A percentile compares a stretch with the other conserved stretches of the same genome.
phyloP scores from a whole-genome alignment of 2,329 filamentous ascomycete genomes.

The Xylariaceae sp. region DNA sequence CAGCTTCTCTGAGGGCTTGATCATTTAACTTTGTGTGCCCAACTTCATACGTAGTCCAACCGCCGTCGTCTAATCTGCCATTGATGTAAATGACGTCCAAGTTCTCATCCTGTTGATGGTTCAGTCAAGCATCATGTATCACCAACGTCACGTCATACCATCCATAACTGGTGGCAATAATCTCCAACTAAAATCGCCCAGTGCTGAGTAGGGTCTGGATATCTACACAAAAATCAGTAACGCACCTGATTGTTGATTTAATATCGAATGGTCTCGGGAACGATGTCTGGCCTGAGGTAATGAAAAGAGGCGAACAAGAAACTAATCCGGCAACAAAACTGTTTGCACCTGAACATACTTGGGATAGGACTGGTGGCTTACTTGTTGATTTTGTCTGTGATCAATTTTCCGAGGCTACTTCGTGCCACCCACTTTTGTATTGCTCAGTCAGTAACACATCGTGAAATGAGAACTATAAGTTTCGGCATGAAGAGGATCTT shows the following conservation, averaged over 20 bases:
- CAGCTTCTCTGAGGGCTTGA: constrained; percentile 19
- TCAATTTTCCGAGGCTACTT: constrained; percentile 17
- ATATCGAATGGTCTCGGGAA: no score
- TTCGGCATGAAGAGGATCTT: neutral
- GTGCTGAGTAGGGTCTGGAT: constrained; percentile 21
- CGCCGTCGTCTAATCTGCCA: constrained; percentile 4
- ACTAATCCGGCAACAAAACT: no score
- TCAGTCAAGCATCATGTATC: constrained; percentile 7
- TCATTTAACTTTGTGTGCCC: constrained; percentile 20
- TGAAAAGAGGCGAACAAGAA: no score
- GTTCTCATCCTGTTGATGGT: constrained; percentile 15
- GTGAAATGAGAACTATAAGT: neutral
- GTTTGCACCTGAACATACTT: no score
- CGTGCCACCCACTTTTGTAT: constrained; percentile 10
- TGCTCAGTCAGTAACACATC: neutral
- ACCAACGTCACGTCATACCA: constrained; percentile 11
- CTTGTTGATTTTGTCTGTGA: constrained; percentile 16
- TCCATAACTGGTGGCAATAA: constrained; percentile 22
- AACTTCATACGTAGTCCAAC: constrained; percentile 18
- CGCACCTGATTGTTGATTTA: no score
- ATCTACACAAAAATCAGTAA: neutral
- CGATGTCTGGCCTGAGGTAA: no score
- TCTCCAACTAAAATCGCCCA: constrained; percentile 21
- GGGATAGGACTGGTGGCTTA: no score
- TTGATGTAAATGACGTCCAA: constrained; percentile 21